These are phyloP conservation scores for Penicillium sp. DNA, from an alignment of 2,329 filamentous ascomycete species.

Conservation along the genomic window DNA sequence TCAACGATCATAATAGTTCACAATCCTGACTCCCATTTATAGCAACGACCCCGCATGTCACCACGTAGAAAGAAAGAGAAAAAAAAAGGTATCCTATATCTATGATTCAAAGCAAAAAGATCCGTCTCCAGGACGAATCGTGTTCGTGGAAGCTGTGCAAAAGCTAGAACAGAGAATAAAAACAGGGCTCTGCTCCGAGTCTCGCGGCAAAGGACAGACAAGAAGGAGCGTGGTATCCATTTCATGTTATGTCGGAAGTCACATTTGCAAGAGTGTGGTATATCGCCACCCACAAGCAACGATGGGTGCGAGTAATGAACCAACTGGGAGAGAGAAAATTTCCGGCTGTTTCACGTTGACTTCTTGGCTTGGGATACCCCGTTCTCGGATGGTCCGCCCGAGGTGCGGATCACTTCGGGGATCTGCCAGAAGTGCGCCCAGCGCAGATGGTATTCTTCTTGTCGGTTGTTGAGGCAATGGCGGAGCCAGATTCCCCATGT, in stretches of 20 bases:
- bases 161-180: constrained; percentile 1
- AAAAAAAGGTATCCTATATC: constrained; percentile 4
- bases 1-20: constrained; percentile 11
- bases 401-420: constrained; percentile 50
- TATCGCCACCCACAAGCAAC: neutral
- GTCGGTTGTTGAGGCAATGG: constrained; percentile 68
- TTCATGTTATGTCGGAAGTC: neutral
- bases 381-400: constrained; percentile 6
- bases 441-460: constrained; percentile 66
- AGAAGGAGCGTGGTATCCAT: constrained; percentile 4
- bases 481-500: constrained; percentile 80
- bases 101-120: constrained; percentile 8
- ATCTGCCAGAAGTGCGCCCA: constrained; percentile 65
- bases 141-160: neutral
- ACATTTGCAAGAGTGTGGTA: constrained; percentile 1
- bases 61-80: neutral
- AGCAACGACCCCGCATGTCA: constrained; percentile 11
- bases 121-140: constrained; percentile 9
- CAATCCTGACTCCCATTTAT: constrained; percentile 15
- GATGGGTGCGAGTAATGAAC: neutral
- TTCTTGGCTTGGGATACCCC: constrained; percentile 30
- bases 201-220: neutral
- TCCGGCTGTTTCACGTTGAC: constrained; percentile 17
- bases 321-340: neutral
- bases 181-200: constrained; percentile 5